phyloP scores from a whole-genome alignment of 768 basidiomycete genomes.

The Dioszegia aurantiaca region DNA sequence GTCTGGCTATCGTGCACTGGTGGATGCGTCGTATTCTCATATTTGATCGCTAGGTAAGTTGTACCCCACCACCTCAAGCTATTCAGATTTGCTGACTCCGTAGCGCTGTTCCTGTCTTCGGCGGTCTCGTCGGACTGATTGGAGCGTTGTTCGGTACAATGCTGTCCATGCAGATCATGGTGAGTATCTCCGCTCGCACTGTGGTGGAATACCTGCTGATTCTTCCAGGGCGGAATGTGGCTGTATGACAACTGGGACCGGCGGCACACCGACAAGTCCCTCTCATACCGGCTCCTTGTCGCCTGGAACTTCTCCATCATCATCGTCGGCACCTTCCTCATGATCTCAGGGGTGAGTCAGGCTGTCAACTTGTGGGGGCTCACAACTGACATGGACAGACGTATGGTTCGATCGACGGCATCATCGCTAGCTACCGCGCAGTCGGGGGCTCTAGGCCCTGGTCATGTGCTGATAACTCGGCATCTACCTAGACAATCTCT shows the following conservation, averaged over 20 bases:
- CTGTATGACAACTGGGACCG: conserved; percentile 31
- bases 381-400: too few relatives aligned
- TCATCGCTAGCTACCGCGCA: conserved; percentile 5
- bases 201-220: neutral
- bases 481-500: neutral
- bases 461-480: conserved; percentile 38
- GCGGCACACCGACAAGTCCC: conserved; percentile 27
- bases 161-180: conserved; percentile 23
- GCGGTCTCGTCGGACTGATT: conserved; percentile 28
- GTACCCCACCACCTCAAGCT: neutral
- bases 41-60: conserved; percentile 24
- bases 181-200: neutral
- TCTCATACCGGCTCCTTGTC: conserved; percentile 27
- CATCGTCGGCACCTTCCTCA: conserved; percentile 36
- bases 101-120: conserved; percentile 34
- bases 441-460: conserved; percentile 26
- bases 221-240: conserved; percentile 38
- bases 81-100: neutral
- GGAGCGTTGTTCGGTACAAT: conserved; percentile 33
- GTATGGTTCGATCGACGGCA: conserved; percentile 13
- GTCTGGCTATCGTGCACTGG: conserved; percentile 27
- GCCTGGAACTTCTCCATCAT: conserved; percentile 32
- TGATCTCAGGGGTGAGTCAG: conserved; percentile 36
- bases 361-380: conserved; percentile 18
- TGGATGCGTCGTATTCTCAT: conserved; percentile 17